Evolutionary conservation across 164 flowering plant genomes (phyloP).

Genomic region (grape (Vitis vinifera)): ASM3070453v1 NC_081821.1:6039001-6039500

Average conservation of each 20-base stretch:
- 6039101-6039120: background rate
- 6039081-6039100: too few species aligned
- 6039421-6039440: conserved; percentile 85
- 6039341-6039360: conserved; percentile 84
- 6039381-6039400: conserved; percentile 82
- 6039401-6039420: conserved; percentile 57
- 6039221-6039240: too few species aligned
- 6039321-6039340: conserved; percentile 95
- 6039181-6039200: background rate
- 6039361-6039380: conserved; percentile 88
- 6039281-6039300: conserved; percentile 76
- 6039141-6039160: too few species aligned
- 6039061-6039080: background rate
- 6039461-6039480: background rate
- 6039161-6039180: too few species aligned
- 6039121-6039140: background rate
- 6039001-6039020: background rate
- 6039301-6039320: conserved; percentile 81
- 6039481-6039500: too few species aligned
- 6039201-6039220: background rate
- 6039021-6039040: background rate
- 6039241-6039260: background rate
- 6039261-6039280: conserved; percentile 32
- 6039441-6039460: conserved; percentile 62
- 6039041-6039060: background rate